Evolutionary conservation across 805 yeast genomes (phyloP), one percentile per base, ranked within the genome.

Genomic region (Ascoidea rubescens): DNA sequence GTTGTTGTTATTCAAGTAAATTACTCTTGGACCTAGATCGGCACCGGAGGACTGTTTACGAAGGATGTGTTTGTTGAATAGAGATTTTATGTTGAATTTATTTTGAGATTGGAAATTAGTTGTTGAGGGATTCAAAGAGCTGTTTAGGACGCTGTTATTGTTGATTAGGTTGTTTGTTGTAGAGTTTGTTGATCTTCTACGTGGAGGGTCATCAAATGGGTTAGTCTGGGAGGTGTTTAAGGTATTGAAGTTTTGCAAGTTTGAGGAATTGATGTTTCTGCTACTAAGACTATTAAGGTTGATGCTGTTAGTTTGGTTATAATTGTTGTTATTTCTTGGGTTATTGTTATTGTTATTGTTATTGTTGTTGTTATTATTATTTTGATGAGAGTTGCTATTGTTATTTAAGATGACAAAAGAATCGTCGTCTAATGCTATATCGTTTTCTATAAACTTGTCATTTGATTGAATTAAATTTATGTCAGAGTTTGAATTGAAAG

Each of bases 1-100:
- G 5, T 67, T 62, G 45, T 71, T 71, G 61, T 85, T 82, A 70
- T 87, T 86, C 50, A 90, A 63, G 59, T 77, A 72, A 28, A 91
- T 82, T n/a, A 73, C 60, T 55, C 93, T 73, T 32, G 88, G 86
- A 6, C 78, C 79, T n/a, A 55, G 58, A 5, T 48, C 50, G 0
- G 49, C 42, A 1, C 30, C 16, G 2, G 14, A 42, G 30, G 54
- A 57, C n/a, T 59, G 57, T 8, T 68, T 67, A 46, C 74, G 62
- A 33, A 65, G 51, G 10, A 63, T 60, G 45, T 67, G 59, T 52
- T 58, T 67, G 49, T 68, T 63, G 63, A 72, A 69, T 7, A 72
- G 53, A 12, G 65, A 56, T 45, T 69, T 67, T 6, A 72, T 66
- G 53, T 71, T 66, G 51, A 70, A 71, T 50, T 58, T 62, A 48